Base-by-base conservation (phyloP, 2,329 filamentous ascomycete species). In the Neopestalotiopsis rosae region DNA sequence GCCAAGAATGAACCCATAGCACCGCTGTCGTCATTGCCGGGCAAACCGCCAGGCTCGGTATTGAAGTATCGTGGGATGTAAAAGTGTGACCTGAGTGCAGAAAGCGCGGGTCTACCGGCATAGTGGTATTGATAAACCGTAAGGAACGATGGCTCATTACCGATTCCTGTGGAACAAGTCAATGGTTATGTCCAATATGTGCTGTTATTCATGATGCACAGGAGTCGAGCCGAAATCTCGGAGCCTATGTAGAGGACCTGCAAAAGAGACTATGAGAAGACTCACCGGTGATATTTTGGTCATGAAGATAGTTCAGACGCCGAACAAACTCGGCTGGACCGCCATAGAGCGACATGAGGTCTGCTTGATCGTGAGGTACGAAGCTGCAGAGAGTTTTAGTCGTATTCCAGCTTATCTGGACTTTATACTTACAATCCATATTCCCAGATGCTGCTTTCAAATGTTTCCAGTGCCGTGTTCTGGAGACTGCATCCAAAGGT, bases 391-490 rank as follows among this genome's bases (percentile, higher is more conserved):
- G 40, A 3, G 9, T 1, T 17, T 66, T 24, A 24, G 5, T 10
- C 0, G 2, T 13, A 49, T 4, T n/a, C 12, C 9, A n/a, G 24
- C 1, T 5, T 3, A 4, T 59, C 5, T 10, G 0, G 4, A 5
- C 4, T 2, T 30, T 4, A 30, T 30, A 1, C 85, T 72, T 74
- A 88, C 85, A 93, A 94, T 17, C 88, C 88, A 75, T 94, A 94
- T 67, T 93, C 87, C 92, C 92, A 94, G 1, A 88, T 82, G 69
- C 88, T 90, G 58, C 88, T 90, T 77, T 94, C 92, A 72, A 92
- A 94, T 0, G 91, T 94, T 78, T 94, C 92, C 6, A 87, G 84
- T 0, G 87, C 90, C 1, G 83, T 87, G 69, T 88, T 84, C 57
- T 91, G 82, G 1, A 91, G 85, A 3, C 85, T 87, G 78, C 91